These are phyloP conservation scores for Tirmania nivea DNA, from an alignment of 495 filamentous ascomycete species.

Conservation along the genomic window DNA sequence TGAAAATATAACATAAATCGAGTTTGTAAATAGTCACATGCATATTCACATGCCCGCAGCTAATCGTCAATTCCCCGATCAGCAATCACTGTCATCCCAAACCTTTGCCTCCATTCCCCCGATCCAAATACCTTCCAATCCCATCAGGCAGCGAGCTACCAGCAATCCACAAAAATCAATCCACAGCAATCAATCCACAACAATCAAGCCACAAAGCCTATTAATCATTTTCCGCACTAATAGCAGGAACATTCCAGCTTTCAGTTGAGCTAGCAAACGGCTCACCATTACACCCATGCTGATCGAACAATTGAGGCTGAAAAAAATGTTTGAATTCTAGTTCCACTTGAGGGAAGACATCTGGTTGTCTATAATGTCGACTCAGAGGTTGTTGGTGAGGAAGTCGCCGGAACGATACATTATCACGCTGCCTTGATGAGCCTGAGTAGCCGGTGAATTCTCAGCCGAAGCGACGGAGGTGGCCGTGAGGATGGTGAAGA, in stretches of 20 bases:
- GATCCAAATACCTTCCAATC: too few species aligned
- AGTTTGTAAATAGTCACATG: too few species aligned
- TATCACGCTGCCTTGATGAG: neutral
- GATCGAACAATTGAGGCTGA: neutral
- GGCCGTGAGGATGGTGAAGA: neutral
- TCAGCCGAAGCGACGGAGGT: constrained; percentile 1
- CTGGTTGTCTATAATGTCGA: constrained; percentile 10
- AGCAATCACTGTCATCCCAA: too few species aligned
- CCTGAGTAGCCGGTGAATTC: neutral
- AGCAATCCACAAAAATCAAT: too few species aligned
- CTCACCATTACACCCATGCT: neutral
- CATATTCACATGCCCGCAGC: too few species aligned
- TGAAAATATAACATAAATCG: too few species aligned
- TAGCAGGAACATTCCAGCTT: neutral
- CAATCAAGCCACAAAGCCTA: neutral
- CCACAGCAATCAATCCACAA: neutral
- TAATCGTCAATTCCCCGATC: too few species aligned
- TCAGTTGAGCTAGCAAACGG: neutral
- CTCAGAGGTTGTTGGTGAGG: constrained; percentile 16
- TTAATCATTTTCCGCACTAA: neutral
- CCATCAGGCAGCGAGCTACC: too few species aligned
- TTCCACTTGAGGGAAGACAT: constrained; percentile 3
- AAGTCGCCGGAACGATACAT: neutral
- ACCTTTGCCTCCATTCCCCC: too few species aligned
- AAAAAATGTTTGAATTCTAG: neutral